Conservation (phyloP, 1,284 basidiomycete genomes). For the Ustilago trichophora region DNA sequence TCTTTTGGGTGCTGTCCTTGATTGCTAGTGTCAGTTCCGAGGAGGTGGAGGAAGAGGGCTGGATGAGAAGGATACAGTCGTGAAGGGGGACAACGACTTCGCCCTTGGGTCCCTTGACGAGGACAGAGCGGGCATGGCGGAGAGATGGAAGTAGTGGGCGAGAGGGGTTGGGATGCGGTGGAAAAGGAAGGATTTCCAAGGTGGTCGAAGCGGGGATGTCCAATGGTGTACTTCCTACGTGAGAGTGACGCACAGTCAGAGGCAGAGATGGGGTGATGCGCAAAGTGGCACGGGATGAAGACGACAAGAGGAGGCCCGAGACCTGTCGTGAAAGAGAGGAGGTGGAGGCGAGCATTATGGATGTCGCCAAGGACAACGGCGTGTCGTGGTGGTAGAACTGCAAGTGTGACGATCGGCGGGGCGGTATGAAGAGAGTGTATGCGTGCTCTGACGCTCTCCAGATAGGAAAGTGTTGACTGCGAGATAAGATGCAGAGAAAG, state of each 20-base stretch:
- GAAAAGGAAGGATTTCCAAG: conserved; percentile 52
- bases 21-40: conserved; percentile 71
- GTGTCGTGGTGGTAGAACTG: no score
- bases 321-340: conserved; percentile 22
- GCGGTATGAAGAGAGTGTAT: no score
- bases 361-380: no score
- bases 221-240: conserved; percentile 58
- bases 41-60: neutral
- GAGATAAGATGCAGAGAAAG: no score
- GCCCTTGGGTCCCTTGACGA: conserved; percentile 59
- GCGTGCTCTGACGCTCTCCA: no score
- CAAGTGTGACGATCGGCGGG: no score
- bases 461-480: no score
- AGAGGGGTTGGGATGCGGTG: conserved; percentile 60
- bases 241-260: conserved; percentile 41
- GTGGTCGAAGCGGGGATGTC: conserved; percentile 46
- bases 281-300: conserved; percentile 72
- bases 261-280: neutral
- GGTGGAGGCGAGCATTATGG: conserved; percentile 18
- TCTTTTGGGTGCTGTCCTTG: conserved; percentile 76
- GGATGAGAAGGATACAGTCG: conserved; percentile 40
- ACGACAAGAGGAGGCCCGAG: conserved; percentile 25
- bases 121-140: conserved; percentile 49
- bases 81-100: conserved; percentile 57
- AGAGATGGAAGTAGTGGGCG: conserved; percentile 50